Evolutionary conservation across 352 stramenopile species (phyloP).

Genomic region (Globisporangium lucens): DNA sequence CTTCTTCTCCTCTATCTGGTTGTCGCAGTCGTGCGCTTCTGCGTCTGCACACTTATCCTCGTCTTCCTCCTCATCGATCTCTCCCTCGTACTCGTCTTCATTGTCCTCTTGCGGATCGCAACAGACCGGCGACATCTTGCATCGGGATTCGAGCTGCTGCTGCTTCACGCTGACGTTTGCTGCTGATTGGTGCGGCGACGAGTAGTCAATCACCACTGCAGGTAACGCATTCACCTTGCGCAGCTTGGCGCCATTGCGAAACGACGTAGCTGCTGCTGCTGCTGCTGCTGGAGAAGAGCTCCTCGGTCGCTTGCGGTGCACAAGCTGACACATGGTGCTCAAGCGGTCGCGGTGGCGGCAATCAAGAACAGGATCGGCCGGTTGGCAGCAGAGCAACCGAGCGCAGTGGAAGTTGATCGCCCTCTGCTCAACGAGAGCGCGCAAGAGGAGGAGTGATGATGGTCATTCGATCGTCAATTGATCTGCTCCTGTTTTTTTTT

Average conservation of each 20-base stretch:
- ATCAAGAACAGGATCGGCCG: background rate
- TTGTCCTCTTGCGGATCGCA: background rate
- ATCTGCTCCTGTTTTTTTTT: conserved; percentile 21
- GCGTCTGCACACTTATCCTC: background rate
- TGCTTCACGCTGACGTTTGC: background rate
- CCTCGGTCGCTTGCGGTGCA: conserved; percentile 17
- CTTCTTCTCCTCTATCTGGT: conserved; percentile 16
- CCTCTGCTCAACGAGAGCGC: conserved; percentile 7
- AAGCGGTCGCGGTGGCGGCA: background rate
- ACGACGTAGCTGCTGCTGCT: background rate
- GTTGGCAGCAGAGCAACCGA: background rate
- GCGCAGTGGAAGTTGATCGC: conserved; percentile 2
- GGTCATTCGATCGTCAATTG: conserved; percentile 6
- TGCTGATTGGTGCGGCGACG: background rate
- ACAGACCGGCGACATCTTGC: conserved; percentile 2
- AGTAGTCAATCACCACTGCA: background rate
- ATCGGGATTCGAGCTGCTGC: background rate
- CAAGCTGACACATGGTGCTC: conserved; percentile 12
- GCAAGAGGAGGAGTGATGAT: conserved; percentile 34
- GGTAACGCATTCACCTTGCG: background rate
- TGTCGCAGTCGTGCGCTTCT: background rate
- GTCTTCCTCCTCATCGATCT: background rate
- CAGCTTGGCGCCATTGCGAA: conserved; percentile 4
- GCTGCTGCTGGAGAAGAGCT: background rate
- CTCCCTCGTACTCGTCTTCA: background rate